phyloP scores from a whole-genome alignment of 345 rosid genomes.

The Eucalyptus sp. region DNA sequence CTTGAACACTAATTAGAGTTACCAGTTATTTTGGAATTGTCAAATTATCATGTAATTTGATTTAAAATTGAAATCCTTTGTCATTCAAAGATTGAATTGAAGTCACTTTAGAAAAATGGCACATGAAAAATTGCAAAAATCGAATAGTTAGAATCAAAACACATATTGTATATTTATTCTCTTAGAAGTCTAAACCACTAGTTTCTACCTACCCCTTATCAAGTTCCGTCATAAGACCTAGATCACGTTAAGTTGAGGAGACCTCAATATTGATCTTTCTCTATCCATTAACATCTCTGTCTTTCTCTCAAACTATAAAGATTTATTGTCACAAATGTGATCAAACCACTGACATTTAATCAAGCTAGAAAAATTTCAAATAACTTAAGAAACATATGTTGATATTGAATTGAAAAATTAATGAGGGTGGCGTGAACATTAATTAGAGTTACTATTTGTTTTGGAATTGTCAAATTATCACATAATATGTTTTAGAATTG shows the following conservation, averaged over 20 bases:
- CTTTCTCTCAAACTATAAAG: neutral
- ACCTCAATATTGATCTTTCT: neutral
- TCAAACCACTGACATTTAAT: neutral
- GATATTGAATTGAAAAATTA: neutral
- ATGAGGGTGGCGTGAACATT: neutral
- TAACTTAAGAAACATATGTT: neutral
- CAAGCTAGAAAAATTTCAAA: neutral
- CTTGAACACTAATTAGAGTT: neutral
- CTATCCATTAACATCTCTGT: neutral
- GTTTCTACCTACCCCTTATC: neutral
- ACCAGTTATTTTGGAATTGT: too few species aligned
- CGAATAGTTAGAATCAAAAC: neutral
- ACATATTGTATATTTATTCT: neutral
- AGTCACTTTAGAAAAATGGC: neutral
- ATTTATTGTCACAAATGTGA: neutral
- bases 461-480: too few species aligned
- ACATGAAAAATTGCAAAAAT: neutral
- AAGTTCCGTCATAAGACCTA: neutral
- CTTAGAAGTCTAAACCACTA: neutral
- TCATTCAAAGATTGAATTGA: neutral
- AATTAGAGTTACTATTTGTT: neutral
- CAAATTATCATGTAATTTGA: neutral
- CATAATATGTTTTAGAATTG: too few species aligned
- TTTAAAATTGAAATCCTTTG: neutral
- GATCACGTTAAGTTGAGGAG: neutral